Evolutionary conservation across 176 grass and related monocot species (phyloP).

Genomic region (Aegilops umbellulata): DNA sequence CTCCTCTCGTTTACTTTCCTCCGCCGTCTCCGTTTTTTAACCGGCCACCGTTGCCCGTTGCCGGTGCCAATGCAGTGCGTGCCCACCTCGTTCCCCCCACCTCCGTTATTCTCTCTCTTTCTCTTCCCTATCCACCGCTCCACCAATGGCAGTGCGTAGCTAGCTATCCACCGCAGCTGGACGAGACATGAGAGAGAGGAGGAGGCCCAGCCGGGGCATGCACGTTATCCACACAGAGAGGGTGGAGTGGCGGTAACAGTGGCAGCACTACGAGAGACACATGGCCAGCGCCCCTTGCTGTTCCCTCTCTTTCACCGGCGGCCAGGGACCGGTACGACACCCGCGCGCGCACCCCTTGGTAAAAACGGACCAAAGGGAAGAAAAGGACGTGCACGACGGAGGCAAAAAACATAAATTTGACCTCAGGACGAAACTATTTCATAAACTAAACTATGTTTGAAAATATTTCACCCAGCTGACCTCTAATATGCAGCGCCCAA

Average conservation of each 20-base stretch:
- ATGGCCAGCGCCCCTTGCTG: background rate
- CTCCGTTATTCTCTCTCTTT: background rate
- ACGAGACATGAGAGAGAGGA: background rate
- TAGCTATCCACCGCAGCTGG: too few species aligned
- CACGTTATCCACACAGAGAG: constrained; percentile 29
- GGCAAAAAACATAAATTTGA: too few species aligned
- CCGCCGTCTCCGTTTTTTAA: constrained; percentile 18
- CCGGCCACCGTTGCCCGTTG: constrained; percentile 22
- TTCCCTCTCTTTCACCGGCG: constrained; percentile 25
- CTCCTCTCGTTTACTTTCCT: constrained; percentile 55
- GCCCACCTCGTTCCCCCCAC: background rate
- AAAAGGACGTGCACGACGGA: background rate
- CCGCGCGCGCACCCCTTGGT: too few species aligned
- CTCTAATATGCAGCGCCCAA: too few species aligned
- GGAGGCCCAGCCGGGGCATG: background rate
- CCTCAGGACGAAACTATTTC: too few species aligned
- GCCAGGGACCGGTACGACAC: background rate
- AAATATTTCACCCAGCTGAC: too few species aligned
- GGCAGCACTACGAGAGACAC: background rate
- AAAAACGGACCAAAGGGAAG: background rate
- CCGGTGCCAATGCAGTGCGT: background rate
- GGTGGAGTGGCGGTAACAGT: background rate
- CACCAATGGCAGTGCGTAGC: background rate
- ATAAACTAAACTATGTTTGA: too few species aligned
- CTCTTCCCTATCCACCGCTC: background rate